phyloP scores from a whole-genome alignment of 2,329 filamentous ascomycete genomes.

The Epichloe aotearoae region DNA sequence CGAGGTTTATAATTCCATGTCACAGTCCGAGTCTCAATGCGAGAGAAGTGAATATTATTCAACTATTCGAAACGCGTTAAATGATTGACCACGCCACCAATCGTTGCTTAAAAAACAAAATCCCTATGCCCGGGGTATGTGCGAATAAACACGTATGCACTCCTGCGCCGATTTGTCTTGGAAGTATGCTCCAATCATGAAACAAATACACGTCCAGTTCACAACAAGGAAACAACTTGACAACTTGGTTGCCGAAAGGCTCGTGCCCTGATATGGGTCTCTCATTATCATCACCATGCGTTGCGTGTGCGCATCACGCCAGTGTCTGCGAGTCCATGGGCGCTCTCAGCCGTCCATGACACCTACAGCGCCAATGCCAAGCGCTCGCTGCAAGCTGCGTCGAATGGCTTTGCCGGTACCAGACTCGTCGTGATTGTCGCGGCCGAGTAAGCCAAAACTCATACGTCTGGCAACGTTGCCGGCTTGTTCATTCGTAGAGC shows the following conservation, averaged over 20 bases:
- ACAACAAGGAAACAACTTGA: neutral
- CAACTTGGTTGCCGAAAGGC: neutral
- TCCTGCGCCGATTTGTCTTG: conserved; percentile 3
- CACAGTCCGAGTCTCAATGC: neutral
- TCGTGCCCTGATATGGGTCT: neutral
- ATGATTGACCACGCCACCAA: neutral
- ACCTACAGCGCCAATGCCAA: conserved; percentile 23
- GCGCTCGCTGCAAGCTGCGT: conserved; percentile 32
- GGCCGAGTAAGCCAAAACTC: conserved; percentile 34
- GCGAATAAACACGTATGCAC: neutral
- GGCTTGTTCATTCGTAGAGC: conserved; percentile 12
- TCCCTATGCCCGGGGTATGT: conserved; percentile 2
- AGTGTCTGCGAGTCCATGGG: neutral
- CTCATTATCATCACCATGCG: neutral
- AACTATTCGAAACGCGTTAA: neutral
- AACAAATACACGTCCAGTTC: neutral
- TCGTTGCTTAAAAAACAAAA: neutral
- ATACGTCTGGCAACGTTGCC: conserved; percentile 26
- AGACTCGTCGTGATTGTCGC: conserved; percentile 23
- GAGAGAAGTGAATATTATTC: neutral
- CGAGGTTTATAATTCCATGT: neutral
- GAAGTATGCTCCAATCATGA: neutral
- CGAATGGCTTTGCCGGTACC: conserved; percentile 27
- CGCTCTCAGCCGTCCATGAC: neutral
- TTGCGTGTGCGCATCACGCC: neutral